These are phyloP conservation scores for Kurtzmaniella quercitrusa DNA, from an alignment of 1,139 yeast genomes.

Conservation along the genomic window DNA sequence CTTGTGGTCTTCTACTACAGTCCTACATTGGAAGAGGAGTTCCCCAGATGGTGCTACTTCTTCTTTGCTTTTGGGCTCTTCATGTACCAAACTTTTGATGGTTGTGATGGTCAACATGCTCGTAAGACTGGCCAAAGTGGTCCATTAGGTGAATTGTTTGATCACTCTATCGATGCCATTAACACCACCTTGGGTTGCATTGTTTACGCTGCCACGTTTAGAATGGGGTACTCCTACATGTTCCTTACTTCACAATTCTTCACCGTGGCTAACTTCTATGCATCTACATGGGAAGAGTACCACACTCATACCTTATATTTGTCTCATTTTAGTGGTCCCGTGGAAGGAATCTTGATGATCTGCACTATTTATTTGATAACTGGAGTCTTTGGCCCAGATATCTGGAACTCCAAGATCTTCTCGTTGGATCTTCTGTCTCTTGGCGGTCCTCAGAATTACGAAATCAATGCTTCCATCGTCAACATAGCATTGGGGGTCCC, in stretches of 20 bases:
- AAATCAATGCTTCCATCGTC: constrained; percentile 34
- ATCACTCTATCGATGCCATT: constrained; percentile 88
- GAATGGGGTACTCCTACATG: constrained; percentile 65
- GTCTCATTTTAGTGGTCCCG: constrained; percentile 87
- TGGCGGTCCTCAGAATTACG: constrained; percentile 19
- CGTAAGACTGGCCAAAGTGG: constrained; percentile 91
- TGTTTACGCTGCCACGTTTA: constrained; percentile 68
- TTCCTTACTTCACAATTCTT: constrained; percentile 70
- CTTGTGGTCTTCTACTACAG: constrained; percentile 66
- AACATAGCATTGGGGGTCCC: constrained; percentile 49
- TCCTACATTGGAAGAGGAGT: constrained; percentile 54
- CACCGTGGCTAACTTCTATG: constrained; percentile 74
- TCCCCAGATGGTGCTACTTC: constrained; percentile 81
- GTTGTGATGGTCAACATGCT: constrained; percentile 95
- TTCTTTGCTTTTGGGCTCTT: constrained; percentile 81
- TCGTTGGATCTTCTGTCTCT: constrained; percentile 31
- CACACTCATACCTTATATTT: constrained; percentile 83
- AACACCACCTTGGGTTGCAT: constrained; percentile 80
- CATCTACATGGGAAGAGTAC: constrained; percentile 95
- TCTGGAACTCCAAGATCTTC: constrained; percentile 50
- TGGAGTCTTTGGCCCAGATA: constrained; percentile 64
- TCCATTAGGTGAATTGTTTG: constrained; percentile 91
- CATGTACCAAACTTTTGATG: constrained; percentile 92
- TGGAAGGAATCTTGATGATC: constrained; percentile 81
- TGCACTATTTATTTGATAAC: constrained; percentile 52